These are phyloP conservation scores for Cyclotella sp. DNA, from an alignment of 108 stramenopile species.

Conservation along the genomic window DNA sequence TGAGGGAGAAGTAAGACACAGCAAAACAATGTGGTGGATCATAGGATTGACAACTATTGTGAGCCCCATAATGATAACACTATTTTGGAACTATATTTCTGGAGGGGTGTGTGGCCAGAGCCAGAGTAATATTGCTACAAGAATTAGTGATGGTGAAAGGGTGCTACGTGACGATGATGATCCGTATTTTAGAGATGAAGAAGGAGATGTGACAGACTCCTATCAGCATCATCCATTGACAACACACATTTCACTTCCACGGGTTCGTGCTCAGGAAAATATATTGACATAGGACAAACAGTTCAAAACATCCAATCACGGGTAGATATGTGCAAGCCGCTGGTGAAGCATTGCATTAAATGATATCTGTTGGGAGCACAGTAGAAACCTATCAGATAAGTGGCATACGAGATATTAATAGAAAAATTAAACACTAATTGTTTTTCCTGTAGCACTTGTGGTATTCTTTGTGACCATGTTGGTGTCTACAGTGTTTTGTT, in stretches of 20 bases:
- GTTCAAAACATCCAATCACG: too few relatives aligned
- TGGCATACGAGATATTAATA: too few relatives aligned
- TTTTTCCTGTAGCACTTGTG: too few relatives aligned
- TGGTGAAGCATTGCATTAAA: too few relatives aligned
- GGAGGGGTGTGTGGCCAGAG: conserved; percentile 27
- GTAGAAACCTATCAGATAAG: too few relatives aligned
- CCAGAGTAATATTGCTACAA: conserved; percentile 10
- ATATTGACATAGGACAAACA: conserved; percentile 2
- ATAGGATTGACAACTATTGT: conserved; percentile 68
- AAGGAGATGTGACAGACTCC: conserved; percentile 19
- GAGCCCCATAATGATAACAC: conserved; percentile 65
- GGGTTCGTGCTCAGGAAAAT: conserved; percentile 26
- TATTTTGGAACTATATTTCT: conserved; percentile 71
- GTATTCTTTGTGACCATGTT: too few relatives aligned
- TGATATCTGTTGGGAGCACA: too few relatives aligned
- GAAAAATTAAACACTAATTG: too few relatives aligned
- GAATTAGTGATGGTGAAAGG: conserved; percentile 23
- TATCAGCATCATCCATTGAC: conserved; percentile 41
- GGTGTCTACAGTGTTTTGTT: too few relatives aligned
- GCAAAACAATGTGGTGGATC: conserved; percentile 83
- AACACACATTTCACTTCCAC: conserved; percentile 42
- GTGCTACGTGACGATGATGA: conserved; percentile 18
- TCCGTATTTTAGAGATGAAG: conserved; percentile 16
- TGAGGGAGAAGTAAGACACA: conserved; percentile 60
- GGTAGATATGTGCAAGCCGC: too few relatives aligned